Conservation (phyloP, 2,329 filamentous ascomycete species). For the Apiospora koreana region DNA sequence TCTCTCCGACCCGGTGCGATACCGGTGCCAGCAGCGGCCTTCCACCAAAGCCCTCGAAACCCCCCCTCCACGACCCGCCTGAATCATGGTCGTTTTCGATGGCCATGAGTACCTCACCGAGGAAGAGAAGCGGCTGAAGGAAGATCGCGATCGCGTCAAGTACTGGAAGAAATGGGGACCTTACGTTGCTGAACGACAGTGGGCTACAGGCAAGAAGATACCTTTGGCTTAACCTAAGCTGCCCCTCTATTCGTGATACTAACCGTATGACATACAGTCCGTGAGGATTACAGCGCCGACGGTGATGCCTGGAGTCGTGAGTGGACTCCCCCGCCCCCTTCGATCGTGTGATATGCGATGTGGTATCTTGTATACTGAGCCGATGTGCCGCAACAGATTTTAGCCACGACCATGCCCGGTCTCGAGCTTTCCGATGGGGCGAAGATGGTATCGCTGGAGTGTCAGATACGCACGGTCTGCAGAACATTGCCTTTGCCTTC, state of each 20-base stretch:
- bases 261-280: slow-evolving; percentile 51
- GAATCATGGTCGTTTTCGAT: slow-evolving; percentile 83
- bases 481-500: slow-evolving; percentile 94
- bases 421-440: slow-evolving; percentile 89
- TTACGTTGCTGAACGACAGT: slow-evolving; percentile 91
- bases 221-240: not conserved
- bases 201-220: slow-evolving; percentile 77
- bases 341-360: slow-evolving; percentile 13
- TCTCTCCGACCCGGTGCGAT: not conserved
- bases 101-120: slow-evolving; percentile 83
- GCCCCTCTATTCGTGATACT: not conserved
- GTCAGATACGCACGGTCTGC: slow-evolving; percentile 82
- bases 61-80: not conserved
- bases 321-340: slow-evolving; percentile 36
- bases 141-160: slow-evolving; percentile 79
- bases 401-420: slow-evolving; percentile 87
- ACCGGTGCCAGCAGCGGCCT: not conserved
- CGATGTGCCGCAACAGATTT: slow-evolving; percentile 65
- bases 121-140: slow-evolving; percentile 86
- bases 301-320: slow-evolving; percentile 95
- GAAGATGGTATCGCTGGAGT: slow-evolving; percentile 97
- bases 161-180: slow-evolving; percentile 99
- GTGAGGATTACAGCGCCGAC: slow-evolving; percentile 87
- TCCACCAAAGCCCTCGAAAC: not conserved
- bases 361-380: slow-evolving; percentile 25